Evolutionary conservation across 2,329 filamentous ascomycete genomes (phyloP), one percentile per base, ranked within the genome.

Genomic region (Colletotrichum plurivorum): DNA sequence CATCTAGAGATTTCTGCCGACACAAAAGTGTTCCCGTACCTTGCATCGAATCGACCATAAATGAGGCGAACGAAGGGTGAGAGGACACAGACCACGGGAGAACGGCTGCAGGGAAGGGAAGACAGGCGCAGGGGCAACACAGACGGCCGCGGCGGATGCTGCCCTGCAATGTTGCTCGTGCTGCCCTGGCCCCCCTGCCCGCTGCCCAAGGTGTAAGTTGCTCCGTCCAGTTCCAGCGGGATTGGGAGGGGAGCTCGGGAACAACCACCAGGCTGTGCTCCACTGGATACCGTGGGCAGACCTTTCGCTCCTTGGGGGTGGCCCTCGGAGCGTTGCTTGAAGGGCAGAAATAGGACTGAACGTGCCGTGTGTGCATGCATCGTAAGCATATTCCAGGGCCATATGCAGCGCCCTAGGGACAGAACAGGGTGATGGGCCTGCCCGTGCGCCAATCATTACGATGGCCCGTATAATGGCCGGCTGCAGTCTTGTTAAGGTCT

Each of bases 31-130:
- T 54, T 36, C 41, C 51, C 62, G 67, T 69, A 60, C 67, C 67
- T 69, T 69, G 67, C 67, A 69, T 66, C 63, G 52, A 59, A 60
- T 66, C 56, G 52, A 59, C 60, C 39, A 43, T 53, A 61, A 57
- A 68, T 68, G 67, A 70, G 67, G 67, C 67, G 67, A 63, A 69
- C 63, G 58, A 43, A 27, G 57, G 52, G 41, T 18, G 55, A 67
- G 45, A 69, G 67, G 67, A 68, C 67, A 70, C 64, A 68, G 67
- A 68, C 64, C 64, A 70, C 67, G 67, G 67, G 67, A 70, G 64
- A 70, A 70, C 63, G 64, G 67, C 67, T 70, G 64, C 67, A 70
- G 57, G 67, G 63, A 67, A 70, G 67, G 57, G 57, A 58, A 67
- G 62, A 60, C 61, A 66, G 48, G 67, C 67, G 63, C 67, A 70